Evolutionary conservation across 2,329 filamentous ascomycete genomes (phyloP).

Genomic region (Pyricularia sp.): DNA sequence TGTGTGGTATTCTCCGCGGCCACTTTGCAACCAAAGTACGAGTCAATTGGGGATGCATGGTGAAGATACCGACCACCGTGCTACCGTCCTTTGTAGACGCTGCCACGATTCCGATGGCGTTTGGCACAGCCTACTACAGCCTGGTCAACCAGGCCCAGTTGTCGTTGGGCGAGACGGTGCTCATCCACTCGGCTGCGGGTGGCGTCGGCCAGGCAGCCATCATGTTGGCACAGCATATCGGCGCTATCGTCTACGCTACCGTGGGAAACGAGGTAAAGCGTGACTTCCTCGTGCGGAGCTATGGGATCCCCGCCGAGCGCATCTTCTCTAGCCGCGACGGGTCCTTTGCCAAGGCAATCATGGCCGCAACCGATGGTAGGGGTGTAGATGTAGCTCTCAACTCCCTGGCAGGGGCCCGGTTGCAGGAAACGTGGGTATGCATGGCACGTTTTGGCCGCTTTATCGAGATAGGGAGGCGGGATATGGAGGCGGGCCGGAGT

Average conservation of each 20-base stretch:
- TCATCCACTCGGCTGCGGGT: constrained; percentile 14
- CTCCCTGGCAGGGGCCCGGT: constrained; percentile 21
- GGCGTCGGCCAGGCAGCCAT: constrained; percentile 13
- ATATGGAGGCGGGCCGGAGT: constrained; percentile 9
- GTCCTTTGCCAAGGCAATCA: not conserved
- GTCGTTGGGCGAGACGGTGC: constrained; percentile 10
- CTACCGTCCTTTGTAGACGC: constrained; percentile 11
- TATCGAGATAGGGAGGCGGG: constrained; percentile 24
- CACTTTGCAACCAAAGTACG: not conserved
- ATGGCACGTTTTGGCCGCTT: constrained; percentile 26
- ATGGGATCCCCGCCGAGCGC: constrained; percentile 17
- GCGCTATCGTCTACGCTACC: constrained; percentile 21
- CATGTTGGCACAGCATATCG: constrained; percentile 7
- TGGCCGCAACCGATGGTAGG: constrained; percentile 15
- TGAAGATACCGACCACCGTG: constrained; percentile 17
- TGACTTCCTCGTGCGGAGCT: constrained; percentile 16
- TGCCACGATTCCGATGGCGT: constrained; percentile 16
- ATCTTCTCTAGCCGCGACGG: constrained; percentile 22
- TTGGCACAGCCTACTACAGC: constrained; percentile 16
- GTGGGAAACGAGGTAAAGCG: constrained; percentile 25
- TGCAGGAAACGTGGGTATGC: constrained; percentile 21
- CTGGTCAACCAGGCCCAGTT: constrained; percentile 16
- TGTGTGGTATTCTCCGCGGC: constrained; percentile 5
- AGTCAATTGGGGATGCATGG: not conserved
- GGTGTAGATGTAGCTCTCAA: constrained; percentile 28